Evolutionary conservation across 73 alveolate species (phyloP), one percentile per base, ranked within the genome.

Genomic region (Symbiodinium natans): DNA sequence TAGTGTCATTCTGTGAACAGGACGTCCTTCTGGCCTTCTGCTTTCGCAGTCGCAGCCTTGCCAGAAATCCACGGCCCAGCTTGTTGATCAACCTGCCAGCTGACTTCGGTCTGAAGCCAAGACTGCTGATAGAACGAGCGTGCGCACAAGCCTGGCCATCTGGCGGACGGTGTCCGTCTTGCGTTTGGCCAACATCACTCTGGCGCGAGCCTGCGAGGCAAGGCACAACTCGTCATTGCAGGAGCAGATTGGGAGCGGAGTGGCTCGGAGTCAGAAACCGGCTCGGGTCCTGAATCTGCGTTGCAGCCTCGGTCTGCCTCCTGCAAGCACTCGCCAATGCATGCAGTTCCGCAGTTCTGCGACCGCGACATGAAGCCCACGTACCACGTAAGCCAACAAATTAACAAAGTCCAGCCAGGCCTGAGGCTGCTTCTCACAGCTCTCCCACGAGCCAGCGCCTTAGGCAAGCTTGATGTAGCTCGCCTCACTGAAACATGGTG

Each of bases 401-500:
- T n/a, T n/a, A n/a, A n/a, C n/a, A n/a, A 11, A 63, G 80, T 11
- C 9, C 13, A 13, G 59, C 59, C 59, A 13, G 13, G 80, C 80
- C 80, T 63, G 36, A 63, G 33, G 80, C 80, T 63, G 80, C 33
- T 63, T 63, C 80, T 63, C 80, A 63, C 80, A n/a, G 33, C 19
- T 36, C 80, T 63, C 80, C 80, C 80, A 63, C 80, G 80, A 17
- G 27, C 80, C 38, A 63, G 40, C 29, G 80, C 80, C 80, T 63
- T 31, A 0, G 15, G 71, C n/a, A n/a, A n/a, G n/a, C n/a, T n/a
- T n/a, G n/a, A n/a, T n/a, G n/a, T n/a, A n/a, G n/a, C n/a, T n/a
- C n/a, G n/a, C n/a, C n/a, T n/a, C n/a, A n/a, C 13, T 46, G 59
- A 13, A 46, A 46, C 59, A 46, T 46, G 21, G 59, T 13, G 59